A percentile compares a stretch with the other conserved stretches of the same genome.
These are phyloP conservation scores for Dictyostelium firmibasis DNA, from an alignment of 78 protist genomes.

Conservation along the genomic window DNA sequence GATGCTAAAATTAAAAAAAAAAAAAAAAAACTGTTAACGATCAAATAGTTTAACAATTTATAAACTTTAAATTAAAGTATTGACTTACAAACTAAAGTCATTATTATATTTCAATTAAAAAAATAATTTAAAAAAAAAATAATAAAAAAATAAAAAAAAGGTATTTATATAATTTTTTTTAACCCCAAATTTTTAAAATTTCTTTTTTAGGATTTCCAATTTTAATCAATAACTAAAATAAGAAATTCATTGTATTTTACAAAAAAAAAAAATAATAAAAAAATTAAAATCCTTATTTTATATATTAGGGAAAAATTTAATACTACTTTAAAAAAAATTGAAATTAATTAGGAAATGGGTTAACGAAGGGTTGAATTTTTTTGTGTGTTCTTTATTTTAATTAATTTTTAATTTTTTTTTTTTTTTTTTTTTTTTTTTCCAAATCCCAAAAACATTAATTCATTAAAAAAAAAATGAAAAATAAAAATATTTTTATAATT, in stretches of 20 bases:
- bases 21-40: background rate
- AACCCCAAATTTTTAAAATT: too few species aligned
- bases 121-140: background rate
- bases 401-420: too few species aligned
- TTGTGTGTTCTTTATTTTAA: too few species aligned
- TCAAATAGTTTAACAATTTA: too few species aligned
- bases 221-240: background rate
- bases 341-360: too few species aligned
- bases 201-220: background rate
- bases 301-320: background rate
- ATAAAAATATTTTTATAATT: too few species aligned
- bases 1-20: background rate
- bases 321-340: too few species aligned
- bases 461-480: too few species aligned
- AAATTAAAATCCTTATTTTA: background rate
- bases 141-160: background rate
- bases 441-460: background rate
- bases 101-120: background rate
- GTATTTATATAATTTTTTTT: background rate
- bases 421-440: too few species aligned
- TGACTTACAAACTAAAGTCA: background rate
- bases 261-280: too few species aligned
- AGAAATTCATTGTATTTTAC: background rate
- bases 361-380: too few species aligned
- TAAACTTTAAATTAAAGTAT: too few species aligned